A percentile compares a stretch with the other conserved stretches of the same genome.
These are phyloP conservation scores for Geotrichum restrictum DNA, from an alignment of 1,139 yeast species.

Conservation along the genomic window DNA sequence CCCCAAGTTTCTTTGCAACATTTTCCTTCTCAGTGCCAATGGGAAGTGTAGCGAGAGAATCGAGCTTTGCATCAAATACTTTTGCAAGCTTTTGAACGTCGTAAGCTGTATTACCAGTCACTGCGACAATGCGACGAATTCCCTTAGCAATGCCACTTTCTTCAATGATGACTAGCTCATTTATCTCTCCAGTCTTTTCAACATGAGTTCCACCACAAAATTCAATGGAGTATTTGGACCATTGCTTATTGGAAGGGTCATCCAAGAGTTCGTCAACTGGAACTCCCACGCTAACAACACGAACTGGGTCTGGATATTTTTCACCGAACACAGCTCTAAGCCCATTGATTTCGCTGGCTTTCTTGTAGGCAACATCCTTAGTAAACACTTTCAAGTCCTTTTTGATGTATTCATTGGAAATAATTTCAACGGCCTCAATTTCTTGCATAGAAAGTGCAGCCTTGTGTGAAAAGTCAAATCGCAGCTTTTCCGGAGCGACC, in stretches of 20 bases:
- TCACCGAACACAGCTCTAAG: constrained; percentile 98
- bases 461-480: constrained; percentile 95
- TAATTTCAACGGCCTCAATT: constrained; percentile 66
- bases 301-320: constrained; percentile 97
- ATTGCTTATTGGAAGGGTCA: constrained; percentile 64
- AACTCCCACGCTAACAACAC: constrained; percentile 93
- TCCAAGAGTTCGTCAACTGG: constrained; percentile 76
- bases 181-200: constrained; percentile 84
- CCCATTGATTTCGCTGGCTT: constrained; percentile 72
- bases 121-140: constrained; percentile 95
- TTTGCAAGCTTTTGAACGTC: constrained; percentile 80
- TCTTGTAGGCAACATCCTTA: constrained; percentile 70
- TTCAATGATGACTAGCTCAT: constrained; percentile 82
- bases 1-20: constrained; percentile 76
- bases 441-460: constrained; percentile 67
- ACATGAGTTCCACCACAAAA: constrained; percentile 99
- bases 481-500: constrained; percentile 89
- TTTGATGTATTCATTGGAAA: constrained; percentile 68
- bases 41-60: constrained; percentile 49
- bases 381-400: constrained; percentile 70
- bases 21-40: constrained; percentile 77
- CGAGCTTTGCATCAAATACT: constrained; percentile 62
- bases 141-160: constrained; percentile 99
- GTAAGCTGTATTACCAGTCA: constrained; percentile 85
- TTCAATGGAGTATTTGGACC: constrained; percentile 80